Evolutionary conservation across 2,329 filamentous ascomycete genomes (phyloP).

Genomic region (Endothia cerciana): DNA sequence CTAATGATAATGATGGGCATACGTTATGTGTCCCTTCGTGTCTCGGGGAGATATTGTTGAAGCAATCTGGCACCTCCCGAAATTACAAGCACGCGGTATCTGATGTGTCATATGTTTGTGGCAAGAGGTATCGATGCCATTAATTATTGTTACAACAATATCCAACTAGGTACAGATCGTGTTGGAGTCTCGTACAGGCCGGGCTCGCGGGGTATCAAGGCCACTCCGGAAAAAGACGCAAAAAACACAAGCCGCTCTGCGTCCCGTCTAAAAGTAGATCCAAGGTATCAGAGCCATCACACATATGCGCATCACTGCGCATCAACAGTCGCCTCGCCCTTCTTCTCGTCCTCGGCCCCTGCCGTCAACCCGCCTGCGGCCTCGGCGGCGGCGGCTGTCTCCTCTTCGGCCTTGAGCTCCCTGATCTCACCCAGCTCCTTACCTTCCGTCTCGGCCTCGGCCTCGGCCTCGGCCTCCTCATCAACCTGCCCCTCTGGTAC

Average conservation of each 20-base stretch:
- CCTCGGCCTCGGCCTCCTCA: conserved; percentile 34
- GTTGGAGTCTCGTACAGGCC: background rate
- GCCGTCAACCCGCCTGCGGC: background rate
- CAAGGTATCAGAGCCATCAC: background rate
- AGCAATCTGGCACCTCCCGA: background rate
- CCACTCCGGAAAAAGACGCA: background rate
- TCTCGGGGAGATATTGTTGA: background rate
- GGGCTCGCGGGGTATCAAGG: conserved; percentile 15
- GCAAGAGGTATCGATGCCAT: background rate
- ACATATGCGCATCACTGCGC: background rate
- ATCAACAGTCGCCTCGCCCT: conserved; percentile 3
- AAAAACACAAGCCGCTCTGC: background rate
- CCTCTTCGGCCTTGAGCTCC: background rate
- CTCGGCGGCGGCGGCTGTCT: background rate
- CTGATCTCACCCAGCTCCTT: background rate
- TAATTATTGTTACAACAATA: conserved; percentile 9
- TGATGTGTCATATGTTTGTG: background rate
- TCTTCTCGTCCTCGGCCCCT: background rate
- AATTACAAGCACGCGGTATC: background rate
- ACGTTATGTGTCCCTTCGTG: background rate
- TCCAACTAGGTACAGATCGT: conserved; percentile 5
- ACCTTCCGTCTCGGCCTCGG: conserved; percentile 30
- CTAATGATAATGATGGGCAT: conserved; percentile 28
- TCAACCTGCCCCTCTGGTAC: conserved; percentile 35
- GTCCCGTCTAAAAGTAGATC: background rate